Base-by-base conservation (phyloP, 768 basidiomycete genomes). In the Multifurca ochricompacta region DNA sequence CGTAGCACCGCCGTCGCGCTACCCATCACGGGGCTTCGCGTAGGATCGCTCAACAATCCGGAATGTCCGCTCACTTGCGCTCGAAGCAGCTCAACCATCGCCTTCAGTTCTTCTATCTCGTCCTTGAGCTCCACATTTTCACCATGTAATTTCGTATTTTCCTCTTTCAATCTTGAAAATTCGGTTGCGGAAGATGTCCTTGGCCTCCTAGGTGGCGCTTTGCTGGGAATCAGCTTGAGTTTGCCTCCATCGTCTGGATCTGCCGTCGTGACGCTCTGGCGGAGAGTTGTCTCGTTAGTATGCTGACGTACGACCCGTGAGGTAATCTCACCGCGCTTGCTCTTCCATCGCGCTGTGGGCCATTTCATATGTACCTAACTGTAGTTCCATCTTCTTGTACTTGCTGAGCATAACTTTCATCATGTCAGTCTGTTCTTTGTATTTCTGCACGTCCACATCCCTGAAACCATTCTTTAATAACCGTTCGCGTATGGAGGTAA, bases 371-470 rank as follows among this genome's bases (percentile, higher is more conserved):
- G 78, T 80, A 41, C 82, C 77, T 6, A 89, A 63, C 2, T 77
- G 75, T 58, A 87, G 65, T 60, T 82, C 74, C 79, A 87, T 80
- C 63, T 87, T 81, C 64, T 75, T 77, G 63, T 78, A 82, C 53
- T 76, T 73, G 62, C 73, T 77, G 45, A 75, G 75, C 69, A 87
- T 74, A 2, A 69, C 61, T 36, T 77, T 71, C 14, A 88, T 74
- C 51, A 82, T 73, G 37, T 81, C 77, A 32, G 74, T 80, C 36
- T 81, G 77, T 42, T 79, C 77, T 53, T 83, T 85, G 58, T 84
- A 85, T 60, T 75, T 83, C 51, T 75, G 73, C 59, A 87, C 87
- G 63, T 91, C 88, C 21, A 72, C 73, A 56, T 89, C 85, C 86
- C 89, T 91, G 56, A 11, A 19, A 31, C n/a, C 3, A 11, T 18